Base-by-base conservation (phyloP, 1,139 yeast species). In the Taphrina deformans region DNA sequence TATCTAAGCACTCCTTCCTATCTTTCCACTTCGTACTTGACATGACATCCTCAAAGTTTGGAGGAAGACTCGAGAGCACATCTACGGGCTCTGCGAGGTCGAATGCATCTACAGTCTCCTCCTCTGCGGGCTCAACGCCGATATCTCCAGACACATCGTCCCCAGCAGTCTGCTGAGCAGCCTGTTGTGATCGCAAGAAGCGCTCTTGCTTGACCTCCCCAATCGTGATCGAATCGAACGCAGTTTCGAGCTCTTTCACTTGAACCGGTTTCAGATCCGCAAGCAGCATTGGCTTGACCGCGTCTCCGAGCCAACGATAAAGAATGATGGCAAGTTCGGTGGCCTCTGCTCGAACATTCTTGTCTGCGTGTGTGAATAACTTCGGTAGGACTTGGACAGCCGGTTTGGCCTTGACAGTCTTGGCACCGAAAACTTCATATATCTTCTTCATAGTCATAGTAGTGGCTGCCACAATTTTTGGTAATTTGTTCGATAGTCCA, bases 241-340 rank as follows among this genome's bases (percentile, higher is more conserved):
- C 85, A 46, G 84, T 83, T 2, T 85, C 81, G 67, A 95, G 80
- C 72, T 93, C 99, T 70, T 87, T 89, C 75, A 90, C 95, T 75
- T 93, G 98, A 14, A 91, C 90, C 0, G 97, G 96, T 73, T 93
- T 93, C 74, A 93, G 79, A 35, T 85, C 85, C 1, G 87, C 83
- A 67, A 91, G 83, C 48, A 91, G 76, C 0, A 85, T 74, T 14
- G 82, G 79, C 62, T 85, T 84, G 60, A 90, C 78, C 0, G 85
- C 79, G 31, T 80, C 84, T 2, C 95, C 96, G 74, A 88, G 82
- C 89, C 96, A 89, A 68, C 84, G 83, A 74, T 87, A 86, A 29
- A 92, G 73, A 67, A 86, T 90, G 1, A 89, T 84, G 0, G 92
- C 80, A 69, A 93, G 78, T 56, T 81, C 80, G 7, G 87, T 82